These are phyloP conservation scores for Candida tammaniensis DNA, from an alignment of 805 yeast genomes.

Conservation along the genomic window DNA sequence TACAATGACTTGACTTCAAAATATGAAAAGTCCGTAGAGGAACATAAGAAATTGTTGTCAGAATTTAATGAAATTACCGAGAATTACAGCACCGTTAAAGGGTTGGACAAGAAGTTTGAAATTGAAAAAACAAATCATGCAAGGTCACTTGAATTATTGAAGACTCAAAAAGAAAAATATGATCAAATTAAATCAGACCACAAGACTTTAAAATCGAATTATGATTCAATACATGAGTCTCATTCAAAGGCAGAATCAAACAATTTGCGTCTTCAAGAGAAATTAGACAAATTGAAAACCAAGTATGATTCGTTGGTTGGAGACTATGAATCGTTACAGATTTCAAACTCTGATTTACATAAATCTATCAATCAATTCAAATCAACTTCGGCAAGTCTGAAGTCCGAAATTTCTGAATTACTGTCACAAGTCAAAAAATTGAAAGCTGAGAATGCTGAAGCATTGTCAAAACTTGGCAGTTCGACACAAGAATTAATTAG, in stretches of 20 bases:
- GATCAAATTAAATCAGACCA: constrained; percentile 20
- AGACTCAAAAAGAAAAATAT: constrained; percentile 23
- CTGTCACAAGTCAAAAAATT: constrained; percentile 9
- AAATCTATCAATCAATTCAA: constrained; percentile 4
- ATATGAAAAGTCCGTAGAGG: constrained; percentile 7
- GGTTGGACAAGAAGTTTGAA: constrained; percentile 4
- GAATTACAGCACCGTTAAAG: constrained; percentile 1
- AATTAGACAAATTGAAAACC: constrained; percentile 6
- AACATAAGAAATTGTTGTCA: constrained; percentile 6
- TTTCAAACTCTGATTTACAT: constrained; percentile 3
- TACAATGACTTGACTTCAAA: constrained; percentile 5
- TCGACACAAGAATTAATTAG: constrained; percentile 13
- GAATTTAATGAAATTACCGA: constrained; percentile 6
- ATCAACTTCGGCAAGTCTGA: constrained; percentile 1
- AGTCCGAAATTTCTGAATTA: constrained; percentile 10
- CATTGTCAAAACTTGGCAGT: constrained; percentile 6
- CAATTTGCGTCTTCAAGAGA: neutral
- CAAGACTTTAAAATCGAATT: constrained; percentile 27
- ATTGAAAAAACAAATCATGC: constrained; percentile 12
- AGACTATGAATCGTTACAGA: constrained; percentile 6
- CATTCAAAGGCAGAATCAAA: constrained; percentile 13
- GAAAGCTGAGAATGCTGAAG: constrained; percentile 11
- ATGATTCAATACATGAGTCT: constrained; percentile 24
- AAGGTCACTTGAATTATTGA: constrained; percentile 12
- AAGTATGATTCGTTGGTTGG: constrained; percentile 3